Evolutionary conservation across 192 early-diverging fungal species (phyloP).

Genomic region (Funneliformis mosseae): DNA sequence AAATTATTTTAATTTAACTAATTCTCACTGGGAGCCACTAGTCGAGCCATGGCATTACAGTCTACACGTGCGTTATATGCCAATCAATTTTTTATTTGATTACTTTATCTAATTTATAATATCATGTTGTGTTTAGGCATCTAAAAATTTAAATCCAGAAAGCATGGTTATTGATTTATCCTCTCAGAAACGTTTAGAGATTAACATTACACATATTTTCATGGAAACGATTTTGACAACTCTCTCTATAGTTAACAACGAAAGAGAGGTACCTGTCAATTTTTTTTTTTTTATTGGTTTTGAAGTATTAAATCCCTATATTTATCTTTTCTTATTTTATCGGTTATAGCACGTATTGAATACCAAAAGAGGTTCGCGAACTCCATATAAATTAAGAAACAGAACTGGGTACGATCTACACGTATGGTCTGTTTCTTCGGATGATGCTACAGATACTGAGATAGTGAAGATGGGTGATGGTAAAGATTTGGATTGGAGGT

Average conservation of each 20-base stretch:
- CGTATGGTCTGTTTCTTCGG: slow-evolving; percentile 77
- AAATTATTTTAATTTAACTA: slow-evolving; percentile 96
- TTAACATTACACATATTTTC: slow-evolving; percentile 87
- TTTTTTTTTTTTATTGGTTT: background rate
- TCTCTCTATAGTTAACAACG: slow-evolving; percentile 53
- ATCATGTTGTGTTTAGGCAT: slow-evolving; percentile 24
- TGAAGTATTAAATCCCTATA: background rate
- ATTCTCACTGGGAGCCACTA: slow-evolving; percentile 98
- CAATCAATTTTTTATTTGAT: background rate
- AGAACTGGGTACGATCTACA: slow-evolving; percentile 87
- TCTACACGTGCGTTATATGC: slow-evolving; percentile 43
- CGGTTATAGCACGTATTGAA: slow-evolving; percentile 34
- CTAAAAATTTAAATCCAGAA: slow-evolving; percentile 43
- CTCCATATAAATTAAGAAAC: slow-evolving; percentile 87
- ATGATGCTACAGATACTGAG: slow-evolving; percentile 65
- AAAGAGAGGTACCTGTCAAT: slow-evolving; percentile 37
- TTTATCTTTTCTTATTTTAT: background rate
- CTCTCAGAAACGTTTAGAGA: slow-evolving; percentile 73
- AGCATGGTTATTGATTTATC: slow-evolving; percentile 63
- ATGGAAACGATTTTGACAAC: slow-evolving; percentile 68
- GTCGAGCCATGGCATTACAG: slow-evolving; percentile 88
- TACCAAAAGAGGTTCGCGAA: slow-evolving; percentile 40
- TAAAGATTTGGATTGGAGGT: slow-evolving; percentile 86
- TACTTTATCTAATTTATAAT: background rate
- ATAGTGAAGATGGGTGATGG: slow-evolving; percentile 73